Conservation (phyloP, 2,329 filamentous ascomycete species). For the Exophiala sp. region DNA sequence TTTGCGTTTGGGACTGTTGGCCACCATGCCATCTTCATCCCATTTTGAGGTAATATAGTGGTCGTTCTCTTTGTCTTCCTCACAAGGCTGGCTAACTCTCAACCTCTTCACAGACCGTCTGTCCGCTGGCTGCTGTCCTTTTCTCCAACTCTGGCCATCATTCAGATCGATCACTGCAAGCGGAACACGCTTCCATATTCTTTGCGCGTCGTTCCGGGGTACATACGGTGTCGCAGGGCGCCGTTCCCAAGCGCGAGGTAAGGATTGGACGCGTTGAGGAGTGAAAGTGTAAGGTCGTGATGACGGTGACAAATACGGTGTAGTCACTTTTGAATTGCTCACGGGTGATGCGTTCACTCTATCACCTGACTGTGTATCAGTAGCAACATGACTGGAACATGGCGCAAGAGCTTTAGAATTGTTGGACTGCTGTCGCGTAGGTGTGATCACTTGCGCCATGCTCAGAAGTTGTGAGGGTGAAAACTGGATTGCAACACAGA, state of each 20-base stretch:
- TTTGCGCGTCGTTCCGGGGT: slow-evolving; percentile 38
- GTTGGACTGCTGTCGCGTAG: background rate
- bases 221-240: slow-evolving; percentile 40
- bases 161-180: slow-evolving; percentile 15
- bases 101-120: slow-evolving; percentile 25
- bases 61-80: slow-evolving; percentile 26
- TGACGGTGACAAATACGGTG: background rate
- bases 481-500: background rate
- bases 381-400: background rate
- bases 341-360: background rate
- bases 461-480: background rate
- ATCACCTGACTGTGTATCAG: background rate
- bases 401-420: background rate
- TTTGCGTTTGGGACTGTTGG: slow-evolving; percentile 20
- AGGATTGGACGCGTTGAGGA: slow-evolving; percentile 33
- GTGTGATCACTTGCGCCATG: background rate
- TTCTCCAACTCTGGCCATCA: slow-evolving; percentile 13
- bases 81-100: slow-evolving; percentile 10
- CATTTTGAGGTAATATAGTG: slow-evolving; percentile 20
- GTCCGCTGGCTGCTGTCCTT: slow-evolving; percentile 9
- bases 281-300: slow-evolving; percentile 33
- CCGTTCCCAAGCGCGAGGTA: slow-evolving; percentile 42
- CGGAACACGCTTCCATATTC: slow-evolving; percentile 43
- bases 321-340: background rate
- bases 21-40: slow-evolving; percentile 14